Evolutionary conservation across 371 early-diverging fungal genomes (phyloP).

Genomic region (Nematocida sp.): DNA sequence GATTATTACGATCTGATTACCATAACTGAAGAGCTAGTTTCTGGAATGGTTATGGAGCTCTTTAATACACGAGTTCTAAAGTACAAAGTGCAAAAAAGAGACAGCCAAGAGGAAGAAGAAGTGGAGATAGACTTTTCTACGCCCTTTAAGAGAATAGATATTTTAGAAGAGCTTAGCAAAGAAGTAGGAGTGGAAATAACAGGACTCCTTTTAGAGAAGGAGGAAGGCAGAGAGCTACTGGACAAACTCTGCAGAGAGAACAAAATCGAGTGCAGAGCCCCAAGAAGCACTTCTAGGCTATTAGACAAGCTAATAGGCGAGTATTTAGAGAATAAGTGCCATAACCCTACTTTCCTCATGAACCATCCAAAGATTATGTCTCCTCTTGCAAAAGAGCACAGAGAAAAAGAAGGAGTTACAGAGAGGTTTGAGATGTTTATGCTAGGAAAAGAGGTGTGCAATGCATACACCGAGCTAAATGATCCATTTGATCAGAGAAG

Average conservation of each 20-base stretch:
- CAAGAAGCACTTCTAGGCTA: constrained; percentile 84
- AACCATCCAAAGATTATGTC: constrained; percentile 97
- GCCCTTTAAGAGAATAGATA: constrained; percentile 87
- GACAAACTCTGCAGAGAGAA: constrained; percentile 81
- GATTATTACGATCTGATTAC: constrained; percentile 90
- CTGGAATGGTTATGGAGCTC: constrained; percentile 80
- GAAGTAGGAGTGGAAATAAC: constrained; percentile 75
- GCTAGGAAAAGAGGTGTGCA: constrained; percentile 93
- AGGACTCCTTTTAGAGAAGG: constrained; percentile 74
- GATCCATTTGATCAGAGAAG: constrained; percentile 91
- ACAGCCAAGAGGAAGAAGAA: constrained; percentile 68
- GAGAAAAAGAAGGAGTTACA: constrained; percentile 79
- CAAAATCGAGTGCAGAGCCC: constrained; percentile 81
- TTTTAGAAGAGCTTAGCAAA: constrained; percentile 85
- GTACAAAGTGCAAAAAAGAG: constrained; percentile 79
- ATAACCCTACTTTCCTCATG: constrained; percentile 89
- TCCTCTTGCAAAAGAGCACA: constrained; percentile 94
- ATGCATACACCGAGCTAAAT: constrained; percentile 96
- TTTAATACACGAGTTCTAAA: constrained; percentile 78
- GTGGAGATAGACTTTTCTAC: constrained; percentile 83
- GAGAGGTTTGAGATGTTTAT: constrained; percentile 98
- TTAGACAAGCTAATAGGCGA: constrained; percentile 97
- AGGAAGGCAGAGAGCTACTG: constrained; percentile 78
- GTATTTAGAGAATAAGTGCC: constrained; percentile 85
- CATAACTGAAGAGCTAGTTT: constrained; percentile 83